Percentiles rank a stretch among this genome's conserved stretches.
Evolutionary conservation across 345 rosid genomes (phyloP).

Genomic region (Gossypium mustelinum): DNA sequence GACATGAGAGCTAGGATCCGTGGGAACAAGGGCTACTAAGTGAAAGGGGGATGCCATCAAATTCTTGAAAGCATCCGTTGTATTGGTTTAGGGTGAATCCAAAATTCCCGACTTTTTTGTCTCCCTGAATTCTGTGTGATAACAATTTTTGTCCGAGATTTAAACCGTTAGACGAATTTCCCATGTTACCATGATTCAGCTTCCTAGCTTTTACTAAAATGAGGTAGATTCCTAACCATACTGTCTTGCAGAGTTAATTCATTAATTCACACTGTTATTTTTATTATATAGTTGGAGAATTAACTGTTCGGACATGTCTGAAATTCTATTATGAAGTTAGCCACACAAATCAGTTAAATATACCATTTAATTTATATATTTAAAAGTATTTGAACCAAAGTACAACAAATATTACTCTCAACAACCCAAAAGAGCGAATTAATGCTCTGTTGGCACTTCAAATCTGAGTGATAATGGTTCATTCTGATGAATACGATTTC

Average conservation of each 20-base stretch:
- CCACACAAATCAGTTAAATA: too few relatives aligned
- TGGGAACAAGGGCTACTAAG: slow-evolving; percentile 90
- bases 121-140: background rate
- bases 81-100: background rate
- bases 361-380: too few relatives aligned
- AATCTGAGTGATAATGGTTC: too few relatives aligned
- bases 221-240: background rate
- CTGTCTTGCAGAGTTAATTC: too few relatives aligned
- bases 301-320: too few relatives aligned
- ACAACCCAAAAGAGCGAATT: too few relatives aligned
- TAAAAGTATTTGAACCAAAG: too few relatives aligned
- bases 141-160: background rate
- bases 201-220: background rate
- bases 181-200: background rate
- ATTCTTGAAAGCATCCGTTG: background rate
- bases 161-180: background rate
- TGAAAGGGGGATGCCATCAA: slow-evolving; percentile 5
- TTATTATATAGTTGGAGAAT: background rate
- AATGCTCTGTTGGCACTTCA: too few relatives aligned
- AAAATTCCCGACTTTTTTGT: background rate
- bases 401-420: too few relatives aligned
- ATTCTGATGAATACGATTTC: too few relatives aligned
- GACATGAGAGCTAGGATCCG: slow-evolving; percentile 98
- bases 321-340: too few relatives aligned
- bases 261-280: background rate